Conservation (phyloP, 2,329 filamentous ascomycete genomes). For the Harringtonia aguacate region DNA sequence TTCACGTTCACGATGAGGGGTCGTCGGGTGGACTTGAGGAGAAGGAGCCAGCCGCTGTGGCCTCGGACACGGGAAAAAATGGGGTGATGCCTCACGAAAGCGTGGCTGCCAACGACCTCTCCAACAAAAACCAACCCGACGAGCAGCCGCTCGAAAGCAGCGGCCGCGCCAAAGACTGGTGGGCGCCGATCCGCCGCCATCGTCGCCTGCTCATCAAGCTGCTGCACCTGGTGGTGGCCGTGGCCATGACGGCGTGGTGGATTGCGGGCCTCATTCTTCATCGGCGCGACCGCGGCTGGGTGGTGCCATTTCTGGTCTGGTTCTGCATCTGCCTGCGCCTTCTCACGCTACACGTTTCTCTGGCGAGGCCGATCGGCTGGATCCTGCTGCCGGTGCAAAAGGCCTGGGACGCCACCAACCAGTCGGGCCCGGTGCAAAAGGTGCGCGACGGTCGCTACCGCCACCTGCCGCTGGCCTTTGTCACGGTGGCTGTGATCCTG, state of each 20-base stretch:
- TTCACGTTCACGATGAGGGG: too few relatives aligned
- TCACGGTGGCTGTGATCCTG: slow-evolving; percentile 63
- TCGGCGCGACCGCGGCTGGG: slow-evolving; percentile 63
- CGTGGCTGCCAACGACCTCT: too few relatives aligned
- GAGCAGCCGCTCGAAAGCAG: too few relatives aligned
- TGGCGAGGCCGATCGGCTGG: neutral
- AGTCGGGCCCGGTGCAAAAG: too few relatives aligned
- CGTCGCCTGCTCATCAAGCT: neutral
- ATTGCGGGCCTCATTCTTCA: slow-evolving; percentile 40
- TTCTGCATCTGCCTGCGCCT: slow-evolving; percentile 64
- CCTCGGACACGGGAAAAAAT: too few relatives aligned
- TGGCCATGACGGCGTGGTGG: slow-evolving; percentile 23
- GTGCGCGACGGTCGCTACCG: neutral
- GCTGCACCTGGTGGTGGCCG: neutral
- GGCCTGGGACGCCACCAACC: neutral
- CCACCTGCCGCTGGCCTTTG: slow-evolving; percentile 27
- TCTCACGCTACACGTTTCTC: slow-evolving; percentile 42
- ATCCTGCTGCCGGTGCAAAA: neutral
- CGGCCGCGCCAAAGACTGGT: too few relatives aligned
- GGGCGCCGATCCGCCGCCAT: too few relatives aligned
- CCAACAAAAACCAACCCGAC: too few relatives aligned
- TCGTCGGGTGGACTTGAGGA: too few relatives aligned
- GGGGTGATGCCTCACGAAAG: too few relatives aligned
- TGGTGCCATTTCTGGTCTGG: slow-evolving; percentile 76
- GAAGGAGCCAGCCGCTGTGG: too few relatives aligned